Percentiles rank a stretch among this genome's conserved stretches.
phyloP scores from a whole-genome alignment of 768 basidiomycete species.

The Russula dissimulans region DNA sequence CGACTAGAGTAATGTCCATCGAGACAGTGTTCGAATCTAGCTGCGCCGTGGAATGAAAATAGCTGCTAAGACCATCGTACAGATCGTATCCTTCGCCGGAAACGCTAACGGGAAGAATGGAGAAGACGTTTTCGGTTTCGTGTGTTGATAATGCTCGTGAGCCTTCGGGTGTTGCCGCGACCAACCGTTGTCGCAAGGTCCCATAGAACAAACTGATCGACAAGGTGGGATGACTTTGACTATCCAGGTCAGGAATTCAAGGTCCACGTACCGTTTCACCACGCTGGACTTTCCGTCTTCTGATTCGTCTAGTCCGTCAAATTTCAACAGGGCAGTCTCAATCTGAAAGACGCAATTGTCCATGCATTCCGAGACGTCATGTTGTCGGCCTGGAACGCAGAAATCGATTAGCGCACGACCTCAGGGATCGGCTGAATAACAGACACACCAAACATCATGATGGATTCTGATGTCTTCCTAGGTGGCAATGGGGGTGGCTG shows the following conservation, averaged over 20 bases:
- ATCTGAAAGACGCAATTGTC: conserved; percentile 99
- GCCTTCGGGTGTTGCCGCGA: conserved; percentile 30
- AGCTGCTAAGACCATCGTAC: conserved; percentile 86
- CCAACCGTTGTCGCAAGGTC: conserved; percentile 58
- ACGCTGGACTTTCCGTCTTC: conserved; percentile 61
- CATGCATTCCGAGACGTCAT: conserved; percentile 98
- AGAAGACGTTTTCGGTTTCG: conserved; percentile 88
- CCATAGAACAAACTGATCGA: conserved; percentile 73
- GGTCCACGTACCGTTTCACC: conserved; percentile 63
- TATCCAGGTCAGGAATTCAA: background rate
- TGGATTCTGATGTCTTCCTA: conserved; percentile 51
- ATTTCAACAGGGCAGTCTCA: conserved; percentile 80
- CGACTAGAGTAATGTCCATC: conserved; percentile 80
- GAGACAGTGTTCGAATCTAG: conserved; percentile 78
- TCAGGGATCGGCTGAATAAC: background rate
- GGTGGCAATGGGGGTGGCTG: conserved; percentile 49
- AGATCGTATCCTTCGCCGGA: conserved; percentile 82
- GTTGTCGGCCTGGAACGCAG: conserved; percentile 65
- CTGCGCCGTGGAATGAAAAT: conserved; percentile 85
- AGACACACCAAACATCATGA: conserved; percentile 81
- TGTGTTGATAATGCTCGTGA: conserved; percentile 50
- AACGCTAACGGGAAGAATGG: conserved; percentile 90
- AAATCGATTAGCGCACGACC: background rate
- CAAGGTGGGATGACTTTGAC: too few relatives aligned
- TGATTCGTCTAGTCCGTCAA: conserved; percentile 41